Base-by-base conservation (phyloP, 1,139 yeast genomes). In the Dujonia santamariae region DNA sequence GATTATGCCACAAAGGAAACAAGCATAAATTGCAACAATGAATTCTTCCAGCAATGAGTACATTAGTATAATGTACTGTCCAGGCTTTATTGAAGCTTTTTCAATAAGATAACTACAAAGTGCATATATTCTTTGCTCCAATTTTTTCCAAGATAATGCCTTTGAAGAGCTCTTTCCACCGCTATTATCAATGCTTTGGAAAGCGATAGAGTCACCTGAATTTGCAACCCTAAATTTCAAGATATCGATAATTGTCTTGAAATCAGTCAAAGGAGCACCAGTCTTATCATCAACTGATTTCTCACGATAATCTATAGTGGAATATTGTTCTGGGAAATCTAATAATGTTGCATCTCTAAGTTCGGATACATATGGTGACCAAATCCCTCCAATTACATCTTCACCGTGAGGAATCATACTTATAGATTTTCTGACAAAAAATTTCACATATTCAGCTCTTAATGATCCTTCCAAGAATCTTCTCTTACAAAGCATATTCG, bases 41-140 rank as follows among this genome's bases (percentile, higher is more conserved):
- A 78, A 92, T 42, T 92, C 97, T 40, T 90, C 96, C 1, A 92
- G 80, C 35, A 92, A 75, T 0, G 96, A 83, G 52, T 85, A 87
- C 84, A 88, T 84, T 45, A 92, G 63, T 4, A 90, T 71, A 5
- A 86, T 90, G 42, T 72, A 68, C 39, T 82, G 84, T 0, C 96
- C 96, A 0, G 85, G 71, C 34, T 59, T 67, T 31, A 86, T 53
- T 2, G 65, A 59, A 0, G 71, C 66, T 46, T 78, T 77, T 14
- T 79, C 75, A 18, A 69, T 62, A 32, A 68, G 52, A 41, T 83
- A 76, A 4, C 70, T 61, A 30, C 87, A 81, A 19, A 85, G 79
- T 0, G 92, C 81, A 20, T 86, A 85, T 2, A 90, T 75, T 40
- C 86, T 74, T 29, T 70, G 71, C 41, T 87, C 97, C 43, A 92